phyloP scores from a whole-genome alignment of 2,329 filamentous ascomycete species.

The Fusarium nisikadoi region DNA sequence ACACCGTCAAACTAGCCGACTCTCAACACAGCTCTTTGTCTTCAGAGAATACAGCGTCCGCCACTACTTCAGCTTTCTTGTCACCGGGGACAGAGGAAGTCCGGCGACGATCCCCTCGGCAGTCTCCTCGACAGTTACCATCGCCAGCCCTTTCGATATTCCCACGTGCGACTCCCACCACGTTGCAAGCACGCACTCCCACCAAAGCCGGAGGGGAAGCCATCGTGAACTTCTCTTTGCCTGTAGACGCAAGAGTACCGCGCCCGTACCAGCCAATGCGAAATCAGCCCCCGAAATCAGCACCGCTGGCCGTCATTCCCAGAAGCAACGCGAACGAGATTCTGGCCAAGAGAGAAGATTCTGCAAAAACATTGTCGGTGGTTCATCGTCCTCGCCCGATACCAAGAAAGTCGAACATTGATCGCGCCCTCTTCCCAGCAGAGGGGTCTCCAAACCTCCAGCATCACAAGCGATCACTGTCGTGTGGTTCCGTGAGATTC shows the following conservation, averaged over 20 bases:
- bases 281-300: constrained; percentile 19
- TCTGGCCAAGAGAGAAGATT: constrained; percentile 7
- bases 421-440: constrained; percentile 60
- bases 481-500: constrained; percentile 57
- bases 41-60: constrained; percentile 46
- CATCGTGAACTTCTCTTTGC: constrained; percentile 38
- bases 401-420: constrained; percentile 58
- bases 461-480: constrained; percentile 61
- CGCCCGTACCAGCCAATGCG: constrained; percentile 43
- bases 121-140: constrained; percentile 58
- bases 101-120: constrained; percentile 62
- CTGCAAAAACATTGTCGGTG: constrained; percentile 45
- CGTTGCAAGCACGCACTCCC: constrained; percentile 6
- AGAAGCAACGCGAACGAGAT: constrained; percentile 32
- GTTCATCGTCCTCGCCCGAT: constrained; percentile 67
- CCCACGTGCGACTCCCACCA: neutral
- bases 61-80: constrained; percentile 59
- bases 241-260: constrained; percentile 35
- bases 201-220: constrained; percentile 14
- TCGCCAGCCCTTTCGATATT: constrained; percentile 28
- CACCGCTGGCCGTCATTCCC: constrained; percentile 32
- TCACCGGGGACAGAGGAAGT: constrained; percentile 63
- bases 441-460: constrained; percentile 52
- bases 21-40: constrained; percentile 3
- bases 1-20: neutral